Base-by-base conservation (phyloP, 352 stramenopile genomes). In the Phytophthora uliginosa region DNA sequence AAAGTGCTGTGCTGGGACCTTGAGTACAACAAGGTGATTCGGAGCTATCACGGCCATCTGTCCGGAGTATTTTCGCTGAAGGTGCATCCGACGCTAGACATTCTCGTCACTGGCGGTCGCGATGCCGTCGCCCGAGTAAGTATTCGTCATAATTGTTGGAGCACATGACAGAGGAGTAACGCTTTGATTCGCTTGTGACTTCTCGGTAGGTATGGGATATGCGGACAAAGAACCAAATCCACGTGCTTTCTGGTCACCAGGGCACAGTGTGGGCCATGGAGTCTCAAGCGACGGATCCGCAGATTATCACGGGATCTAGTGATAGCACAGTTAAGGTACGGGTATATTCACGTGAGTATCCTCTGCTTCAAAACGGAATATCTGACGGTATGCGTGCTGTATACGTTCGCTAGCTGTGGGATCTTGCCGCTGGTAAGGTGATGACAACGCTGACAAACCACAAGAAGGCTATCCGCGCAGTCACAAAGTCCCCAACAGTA, bases 41-140 rank as follows among this genome's bases (percentile, higher is more conserved):
- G 98, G 9, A 98, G 99, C 85, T 99, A 99, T 85, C 98, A 99
- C 78, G 98, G 98, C n/a, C 98, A 99, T 75, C 83, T 99, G n/a
- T 98, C 86, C 24, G 98, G 98, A 13, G 97, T 99, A 9, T 99
- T 99, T 83, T 98, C 84, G 48, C 79, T 99, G 18, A 97, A 98
- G 52, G 69, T 99, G 47, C 98, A 99, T 82, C 98, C 98, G 38
- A 99, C 97, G 33, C 85, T 99, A 26, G 98, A 99, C 77, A 76
- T 99, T 28, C 83, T 99, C 20, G 90, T 99, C 34, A 99, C 98
- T 22, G 98, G 98, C 45, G 98, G 98, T 58, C 94, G 98, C 34
- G 90, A 97, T 73, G 89, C 87, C 24, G 90, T 97, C 59, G 89
- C 90, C 13, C 73, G 91, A 62, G 90, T 92, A 89, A 72, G 82